Conservation (phyloP, 1,284 basidiomycete species). For the Papiliotrema terrestris region DNA sequence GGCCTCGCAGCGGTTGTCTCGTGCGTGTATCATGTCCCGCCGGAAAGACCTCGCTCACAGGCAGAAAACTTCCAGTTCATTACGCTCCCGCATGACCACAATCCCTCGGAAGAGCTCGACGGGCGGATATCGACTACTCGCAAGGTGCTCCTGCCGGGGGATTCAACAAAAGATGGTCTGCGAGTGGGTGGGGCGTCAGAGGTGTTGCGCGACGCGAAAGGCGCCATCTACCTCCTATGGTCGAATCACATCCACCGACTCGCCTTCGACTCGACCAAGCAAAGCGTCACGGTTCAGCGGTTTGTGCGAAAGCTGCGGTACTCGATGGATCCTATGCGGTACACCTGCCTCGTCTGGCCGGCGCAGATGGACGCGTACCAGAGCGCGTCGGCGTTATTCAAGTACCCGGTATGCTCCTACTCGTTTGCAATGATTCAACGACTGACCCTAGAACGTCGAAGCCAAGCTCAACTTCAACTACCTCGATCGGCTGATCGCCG, state of each 20-base stretch:
- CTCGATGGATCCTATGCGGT: constrained; percentile 62
- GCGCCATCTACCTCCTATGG: constrained; percentile 87
- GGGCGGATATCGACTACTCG: constrained; percentile 30
- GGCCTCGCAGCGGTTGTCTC: constrained; percentile 78
- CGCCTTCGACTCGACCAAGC: constrained; percentile 70
- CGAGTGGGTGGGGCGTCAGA: constrained; percentile 68
- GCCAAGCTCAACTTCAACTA: constrained; percentile 48
- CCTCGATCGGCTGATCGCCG: constrained; percentile 63
- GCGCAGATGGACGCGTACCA: constrained; percentile 83
- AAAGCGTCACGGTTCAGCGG: constrained; percentile 80
- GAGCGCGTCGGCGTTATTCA: constrained; percentile 70
- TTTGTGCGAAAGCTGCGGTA: constrained; percentile 74
- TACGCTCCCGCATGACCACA: constrained; percentile 48
- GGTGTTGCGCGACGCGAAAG: constrained; percentile 60
- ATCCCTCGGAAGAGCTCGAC: constrained; percentile 21
- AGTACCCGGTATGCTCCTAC: constrained; percentile 58
- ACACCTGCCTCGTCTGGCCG: constrained; percentile 90
- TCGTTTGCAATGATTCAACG: constrained; percentile 14
- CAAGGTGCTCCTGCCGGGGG: constrained; percentile 58
- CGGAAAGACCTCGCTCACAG: neutral
- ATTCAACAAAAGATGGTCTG: constrained; percentile 52
- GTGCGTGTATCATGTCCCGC: constrained; percentile 19
- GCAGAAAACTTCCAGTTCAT: constrained; percentile 98
- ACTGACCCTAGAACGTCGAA: constrained; percentile 55
- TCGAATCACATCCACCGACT: constrained; percentile 93